phyloP scores from a whole-genome alignment of 2,329 filamentous ascomycete species.

The Aspergillus fischeri region DNA sequence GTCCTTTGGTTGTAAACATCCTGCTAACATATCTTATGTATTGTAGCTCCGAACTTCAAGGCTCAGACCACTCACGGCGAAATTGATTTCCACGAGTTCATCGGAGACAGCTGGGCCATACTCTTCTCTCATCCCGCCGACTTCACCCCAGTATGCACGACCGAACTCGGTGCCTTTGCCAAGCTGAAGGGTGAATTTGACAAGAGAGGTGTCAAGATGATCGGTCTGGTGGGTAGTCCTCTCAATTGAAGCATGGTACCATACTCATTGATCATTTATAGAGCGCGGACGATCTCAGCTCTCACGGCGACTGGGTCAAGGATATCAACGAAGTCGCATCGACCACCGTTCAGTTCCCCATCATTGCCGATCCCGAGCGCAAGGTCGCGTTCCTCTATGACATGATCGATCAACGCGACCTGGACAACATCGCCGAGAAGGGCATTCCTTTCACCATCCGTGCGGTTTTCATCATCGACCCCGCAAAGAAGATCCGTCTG shows the following conservation, averaged over 20 bases:
- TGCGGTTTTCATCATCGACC: slow-evolving; percentile 92
- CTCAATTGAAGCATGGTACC: neutral
- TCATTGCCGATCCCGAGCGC: slow-evolving; percentile 76
- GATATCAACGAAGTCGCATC: slow-evolving; percentile 78
- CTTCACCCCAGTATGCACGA: slow-evolving; percentile 94
- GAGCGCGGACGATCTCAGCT: slow-evolving; percentile 75
- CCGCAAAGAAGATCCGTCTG: slow-evolving; percentile 85
- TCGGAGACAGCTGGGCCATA: slow-evolving; percentile 64
- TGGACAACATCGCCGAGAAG: slow-evolving; percentile 75
- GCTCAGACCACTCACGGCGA: slow-evolving; percentile 62
- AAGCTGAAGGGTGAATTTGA: slow-evolving; percentile 85
- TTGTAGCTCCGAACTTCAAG: slow-evolving; percentile 60
- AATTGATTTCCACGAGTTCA: slow-evolving; percentile 68
- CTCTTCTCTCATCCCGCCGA: slow-evolving; percentile 70
- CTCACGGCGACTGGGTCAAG: slow-evolving; percentile 81
- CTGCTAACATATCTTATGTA: neutral
- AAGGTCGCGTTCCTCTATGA: slow-evolving; percentile 73
- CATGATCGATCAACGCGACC: slow-evolving; percentile 80
- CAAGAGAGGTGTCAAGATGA: slow-evolving; percentile 84
- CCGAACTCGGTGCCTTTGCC: slow-evolving; percentile 88
- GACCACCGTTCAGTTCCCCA: slow-evolving; percentile 68
- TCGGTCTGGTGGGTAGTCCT: slow-evolving; percentile 59
- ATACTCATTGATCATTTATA: slow-evolving; percentile 16
- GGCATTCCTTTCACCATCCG: slow-evolving; percentile 80
- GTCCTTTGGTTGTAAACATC: neutral